phyloP scores from a whole-genome alignment of 2,329 filamentous ascomycete species.

The Pezicula rhizophila region DNA sequence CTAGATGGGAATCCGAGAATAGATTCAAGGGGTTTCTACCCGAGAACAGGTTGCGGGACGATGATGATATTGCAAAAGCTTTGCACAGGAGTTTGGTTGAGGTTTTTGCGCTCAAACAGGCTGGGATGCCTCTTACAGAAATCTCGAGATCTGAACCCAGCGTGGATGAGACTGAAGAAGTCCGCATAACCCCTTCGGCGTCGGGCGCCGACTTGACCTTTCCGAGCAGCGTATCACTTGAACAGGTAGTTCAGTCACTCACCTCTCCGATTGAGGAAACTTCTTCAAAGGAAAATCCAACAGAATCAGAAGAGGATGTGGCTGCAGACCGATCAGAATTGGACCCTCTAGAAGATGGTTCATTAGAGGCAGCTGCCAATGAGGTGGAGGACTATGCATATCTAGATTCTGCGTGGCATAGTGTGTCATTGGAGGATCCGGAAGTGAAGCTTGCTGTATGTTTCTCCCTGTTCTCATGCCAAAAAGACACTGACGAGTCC shows the following conservation, averaged over 20 bases:
- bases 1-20: constrained; percentile 31
- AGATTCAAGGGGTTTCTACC: constrained; percentile 35
- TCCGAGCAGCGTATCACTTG: constrained; percentile 6
- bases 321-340: constrained; percentile 19
- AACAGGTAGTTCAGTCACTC: constrained; percentile 13
- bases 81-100: constrained; percentile 53
- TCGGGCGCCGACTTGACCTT: constrained; percentile 19
- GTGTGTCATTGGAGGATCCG: constrained; percentile 48
- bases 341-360: constrained; percentile 11
- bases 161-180: constrained; percentile 16
- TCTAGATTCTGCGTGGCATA: constrained; percentile 53
- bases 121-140: constrained; percentile 28
- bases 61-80: constrained; percentile 31
- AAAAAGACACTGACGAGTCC: constrained; percentile 7
- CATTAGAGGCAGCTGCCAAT: not conserved
- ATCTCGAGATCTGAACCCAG: constrained; percentile 12
- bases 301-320: constrained; percentile 22
- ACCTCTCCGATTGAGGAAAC: constrained; percentile 14
- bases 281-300: constrained; percentile 13
- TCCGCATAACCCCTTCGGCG: constrained; percentile 19
- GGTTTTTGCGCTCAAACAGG: constrained; percentile 40
- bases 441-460: constrained; percentile 69
- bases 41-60: constrained; percentile 28
- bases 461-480: constrained; percentile 12
- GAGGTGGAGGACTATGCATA: constrained; percentile 29